Percentiles rank a stretch among this genome's conserved stretches.
Evolutionary conservation across 805 yeast genomes (phyloP).

Genomic region (Scheffersomyces lignosus): DNA sequence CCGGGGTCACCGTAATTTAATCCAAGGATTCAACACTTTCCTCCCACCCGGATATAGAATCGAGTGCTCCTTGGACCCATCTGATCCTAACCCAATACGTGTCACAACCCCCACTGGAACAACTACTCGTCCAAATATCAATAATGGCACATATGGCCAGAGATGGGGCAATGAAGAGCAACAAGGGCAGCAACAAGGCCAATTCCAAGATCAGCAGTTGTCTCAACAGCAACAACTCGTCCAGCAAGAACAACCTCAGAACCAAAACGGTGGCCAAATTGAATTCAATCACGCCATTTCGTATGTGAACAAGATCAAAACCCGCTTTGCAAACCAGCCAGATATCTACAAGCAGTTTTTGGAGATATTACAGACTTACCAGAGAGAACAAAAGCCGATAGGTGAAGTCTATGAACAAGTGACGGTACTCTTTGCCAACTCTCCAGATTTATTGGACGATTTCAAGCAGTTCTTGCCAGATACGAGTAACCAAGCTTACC

Average conservation of each 20-base stretch:
- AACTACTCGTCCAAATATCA: conserved; percentile 56
- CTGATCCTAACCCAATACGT: conserved; percentile 87
- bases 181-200: conserved; percentile 13
- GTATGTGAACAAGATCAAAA: conserved; percentile 94
- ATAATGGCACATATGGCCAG: conserved; percentile 20
- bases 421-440: conserved; percentile 81
- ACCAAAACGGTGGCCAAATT: conserved; percentile 64
- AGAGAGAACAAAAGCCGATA: conserved; percentile 92
- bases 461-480: conserved; percentile 96
- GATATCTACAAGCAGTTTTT: conserved; percentile 92
- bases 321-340: conserved; percentile 89
- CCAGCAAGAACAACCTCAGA: conserved; percentile 14
- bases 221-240: conserved; percentile 16
- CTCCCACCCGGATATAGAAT: conserved; percentile 95
- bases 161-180: conserved; percentile 26
- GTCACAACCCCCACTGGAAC: conserved; percentile 97
- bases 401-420: conserved; percentile 95
- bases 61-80: conserved; percentile 85
- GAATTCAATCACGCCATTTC: conserved; percentile 97
- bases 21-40: conserved; percentile 97
- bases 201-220: conserved; percentile 11
- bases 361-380: conserved; percentile 94
- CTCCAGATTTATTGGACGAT: conserved; percentile 93
- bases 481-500: conserved; percentile 44
- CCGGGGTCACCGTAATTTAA: conserved; percentile 88